Conservation (phyloP, 805 yeast genomes). For the Wickerhamiella hasegawae region DNA sequence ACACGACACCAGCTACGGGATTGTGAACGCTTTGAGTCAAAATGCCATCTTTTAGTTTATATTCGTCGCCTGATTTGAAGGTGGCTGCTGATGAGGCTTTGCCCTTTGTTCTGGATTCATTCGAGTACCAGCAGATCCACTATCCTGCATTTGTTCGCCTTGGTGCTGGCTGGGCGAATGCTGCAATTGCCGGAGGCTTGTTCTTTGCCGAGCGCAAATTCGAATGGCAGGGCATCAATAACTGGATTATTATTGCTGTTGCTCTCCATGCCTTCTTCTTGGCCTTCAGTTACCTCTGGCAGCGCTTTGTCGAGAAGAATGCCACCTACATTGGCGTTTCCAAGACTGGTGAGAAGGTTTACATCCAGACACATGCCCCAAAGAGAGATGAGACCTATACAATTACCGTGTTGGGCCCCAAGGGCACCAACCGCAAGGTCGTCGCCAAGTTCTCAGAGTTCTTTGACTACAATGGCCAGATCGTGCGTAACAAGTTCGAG, state of each 20-base stretch:
- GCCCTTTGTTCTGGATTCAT: not conserved
- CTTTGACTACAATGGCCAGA: slow-evolving; percentile 9
- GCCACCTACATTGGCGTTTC: slow-evolving; percentile 11
- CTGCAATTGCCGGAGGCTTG: slow-evolving; percentile 8
- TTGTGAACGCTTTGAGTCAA: too few species aligned
- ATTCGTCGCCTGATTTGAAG: not conserved
- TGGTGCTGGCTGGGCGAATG: slow-evolving; percentile 9
- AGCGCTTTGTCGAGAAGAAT: slow-evolving; percentile 7
- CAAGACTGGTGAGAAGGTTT: slow-evolving; percentile 6
- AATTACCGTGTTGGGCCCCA: slow-evolving; percentile 1
- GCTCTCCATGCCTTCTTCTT: slow-evolving; percentile 7
- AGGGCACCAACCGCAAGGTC: not conserved
- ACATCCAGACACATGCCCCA: slow-evolving; percentile 7
- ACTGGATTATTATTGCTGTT: slow-evolving; percentile 7
- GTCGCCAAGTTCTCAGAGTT: slow-evolving; percentile 3
- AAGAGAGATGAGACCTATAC: slow-evolving; percentile 4
- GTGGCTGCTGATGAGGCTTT: not conserved
- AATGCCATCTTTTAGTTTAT: too few species aligned
- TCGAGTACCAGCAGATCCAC: not conserved
- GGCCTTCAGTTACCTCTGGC: slow-evolving; percentile 7
- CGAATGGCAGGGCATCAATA: slow-evolving; percentile 7
- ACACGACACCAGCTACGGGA: too few species aligned
- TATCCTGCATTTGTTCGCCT: slow-evolving; percentile 5
- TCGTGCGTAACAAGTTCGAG: slow-evolving; percentile 5
- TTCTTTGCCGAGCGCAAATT: slow-evolving; percentile 10